phyloP scores from a whole-genome alignment of 805 yeast genomes.

The Candida silvatica region DNA sequence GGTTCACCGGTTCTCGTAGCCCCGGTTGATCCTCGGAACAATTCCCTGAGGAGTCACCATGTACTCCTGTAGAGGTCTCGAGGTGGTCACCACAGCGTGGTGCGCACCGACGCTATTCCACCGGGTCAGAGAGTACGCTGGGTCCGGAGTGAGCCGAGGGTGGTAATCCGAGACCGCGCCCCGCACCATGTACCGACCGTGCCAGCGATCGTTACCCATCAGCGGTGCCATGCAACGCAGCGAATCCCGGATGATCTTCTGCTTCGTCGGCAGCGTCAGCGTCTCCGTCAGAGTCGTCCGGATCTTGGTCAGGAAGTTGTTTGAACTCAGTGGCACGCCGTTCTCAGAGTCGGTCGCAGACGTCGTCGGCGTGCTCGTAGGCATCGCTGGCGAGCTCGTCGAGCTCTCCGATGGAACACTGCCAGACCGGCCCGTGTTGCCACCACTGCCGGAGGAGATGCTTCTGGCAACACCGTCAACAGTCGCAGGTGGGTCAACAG shows the following conservation, averaged over 20 bases:
- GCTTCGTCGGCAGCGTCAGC: conserved; percentile 1
- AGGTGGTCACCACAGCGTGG: background rate
- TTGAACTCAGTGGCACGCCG: conserved; percentile 2
- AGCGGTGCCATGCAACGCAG: conserved; percentile 27
- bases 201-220: conserved; percentile 26
- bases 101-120: background rate
- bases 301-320: background rate
- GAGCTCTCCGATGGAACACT: too few species aligned
- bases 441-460: too few species aligned
- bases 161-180: conserved; percentile 11
- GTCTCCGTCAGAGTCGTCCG: background rate
- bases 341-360: too few species aligned
- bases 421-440: too few species aligned
- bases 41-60: conserved; percentile 25
- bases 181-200: conserved; percentile 21
- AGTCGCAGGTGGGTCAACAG: too few species aligned
- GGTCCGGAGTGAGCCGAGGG: conserved; percentile 6
- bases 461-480: too few species aligned
- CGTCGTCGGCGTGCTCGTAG: conserved; percentile 6
- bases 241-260: conserved; percentile 23
- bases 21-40: conserved; percentile 17
- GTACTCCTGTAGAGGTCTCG: conserved; percentile 23
- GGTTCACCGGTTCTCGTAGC: too few species aligned
- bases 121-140: background rate
- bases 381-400: background rate